Conservation (phyloP, 1,139 yeast genomes). For the Sugiyamaella pinicola region DNA sequence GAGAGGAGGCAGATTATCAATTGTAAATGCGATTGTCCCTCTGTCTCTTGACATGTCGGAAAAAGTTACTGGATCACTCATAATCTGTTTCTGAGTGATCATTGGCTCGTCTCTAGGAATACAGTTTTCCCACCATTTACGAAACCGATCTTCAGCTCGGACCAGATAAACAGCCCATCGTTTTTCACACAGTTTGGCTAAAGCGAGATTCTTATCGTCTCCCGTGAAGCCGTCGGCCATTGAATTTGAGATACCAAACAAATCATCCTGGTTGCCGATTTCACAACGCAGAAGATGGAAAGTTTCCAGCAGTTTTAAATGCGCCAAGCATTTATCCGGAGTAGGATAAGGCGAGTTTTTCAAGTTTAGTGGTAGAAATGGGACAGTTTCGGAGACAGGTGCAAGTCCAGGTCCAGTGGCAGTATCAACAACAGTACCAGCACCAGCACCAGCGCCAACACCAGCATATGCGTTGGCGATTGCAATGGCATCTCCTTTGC, state of each 20-base stretch:
- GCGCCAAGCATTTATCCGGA: slow-evolving; percentile 33
- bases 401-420: too few relatives aligned
- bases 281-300: slow-evolving; percentile 38
- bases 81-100: slow-evolving; percentile 4
- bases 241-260: slow-evolving; percentile 26
- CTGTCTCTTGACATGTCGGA: background rate
- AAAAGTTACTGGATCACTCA: background rate
- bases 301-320: slow-evolving; percentile 43
- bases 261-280: slow-evolving; percentile 26
- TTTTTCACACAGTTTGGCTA: slow-evolving; percentile 30
- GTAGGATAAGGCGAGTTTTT: slow-evolving; percentile 4
- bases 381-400: background rate
- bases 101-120: slow-evolving; percentile 12
- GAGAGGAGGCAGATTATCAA: slow-evolving; percentile 41
- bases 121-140: slow-evolving; percentile 35
- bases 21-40: slow-evolving; percentile 11
- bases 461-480: background rate
- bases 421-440: background rate
- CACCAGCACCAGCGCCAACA: background rate
- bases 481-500: background rate
- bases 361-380: background rate
- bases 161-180: slow-evolving; percentile 44
- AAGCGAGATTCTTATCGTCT: slow-evolving; percentile 10
- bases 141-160: slow-evolving; percentile 43
- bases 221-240: slow-evolving; percentile 9